Evolutionary conservation across 257 asterid species (phyloP).

Genomic region (Striga asiatica): DNA sequence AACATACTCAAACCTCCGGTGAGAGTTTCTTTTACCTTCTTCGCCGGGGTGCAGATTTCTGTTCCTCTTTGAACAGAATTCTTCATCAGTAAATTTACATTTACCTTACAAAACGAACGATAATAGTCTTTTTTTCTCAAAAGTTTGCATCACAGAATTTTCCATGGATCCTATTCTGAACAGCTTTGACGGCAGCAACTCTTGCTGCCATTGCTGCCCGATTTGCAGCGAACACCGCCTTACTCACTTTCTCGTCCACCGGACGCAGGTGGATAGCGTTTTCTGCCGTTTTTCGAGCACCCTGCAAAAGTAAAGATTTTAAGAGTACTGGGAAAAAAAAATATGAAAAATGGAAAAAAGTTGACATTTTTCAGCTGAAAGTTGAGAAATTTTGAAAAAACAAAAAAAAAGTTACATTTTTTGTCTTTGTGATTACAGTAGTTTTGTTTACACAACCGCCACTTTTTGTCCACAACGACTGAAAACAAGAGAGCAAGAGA

Average conservation of each 20-base stretch:
- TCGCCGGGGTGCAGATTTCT: slow-evolving; percentile 25
- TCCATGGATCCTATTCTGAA: slow-evolving; percentile 36
- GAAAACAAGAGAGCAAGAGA: no score
- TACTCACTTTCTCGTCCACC: slow-evolving; percentile 71
- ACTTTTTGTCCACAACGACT: no score
- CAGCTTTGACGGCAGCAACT: slow-evolving; percentile 56
- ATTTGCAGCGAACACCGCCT: slow-evolving; percentile 50
- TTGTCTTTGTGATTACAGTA: no score
- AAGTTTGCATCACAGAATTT: slow-evolving; percentile 32
- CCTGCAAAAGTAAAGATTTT: slow-evolving; percentile 27
- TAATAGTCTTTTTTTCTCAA: slow-evolving; percentile 8
- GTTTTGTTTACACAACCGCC: no score
- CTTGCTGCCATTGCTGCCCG: slow-evolving; percentile 57
- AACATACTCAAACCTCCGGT: slow-evolving; percentile 31
- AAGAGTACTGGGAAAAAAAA: no score
- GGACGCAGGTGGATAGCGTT: slow-evolving; percentile 32
- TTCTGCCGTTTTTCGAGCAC: slow-evolving; percentile 61
- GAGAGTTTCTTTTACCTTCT: slow-evolving; percentile 11
- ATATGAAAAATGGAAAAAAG: no score
- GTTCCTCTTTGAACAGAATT: slow-evolving; percentile 8
- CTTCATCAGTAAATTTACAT: slow-evolving; percentile 16
- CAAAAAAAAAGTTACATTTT: no score
- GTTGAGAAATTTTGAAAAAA: neutral
- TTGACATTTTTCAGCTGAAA: neutral
- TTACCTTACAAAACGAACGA: slow-evolving; percentile 15